Base-by-base conservation (phyloP, 176 grass and related monocot species). In the Hordeum marinum region DNA sequence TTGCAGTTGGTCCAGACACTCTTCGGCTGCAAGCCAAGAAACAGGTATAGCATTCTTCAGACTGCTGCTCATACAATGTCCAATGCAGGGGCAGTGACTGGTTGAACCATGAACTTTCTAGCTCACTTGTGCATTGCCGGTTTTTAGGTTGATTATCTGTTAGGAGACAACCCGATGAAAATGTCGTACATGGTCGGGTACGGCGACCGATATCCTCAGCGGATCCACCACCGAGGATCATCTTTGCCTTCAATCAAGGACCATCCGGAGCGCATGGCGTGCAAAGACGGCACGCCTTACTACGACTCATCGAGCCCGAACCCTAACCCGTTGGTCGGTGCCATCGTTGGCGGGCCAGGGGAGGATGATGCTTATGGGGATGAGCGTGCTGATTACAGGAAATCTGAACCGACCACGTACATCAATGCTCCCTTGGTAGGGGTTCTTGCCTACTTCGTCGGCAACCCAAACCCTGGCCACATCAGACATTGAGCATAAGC, bases 141-240 rank as follows among this genome's bases (percentile, higher is more conserved):
- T 1, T 20, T 83, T 29, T 80, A 98, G 96, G 54, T 94, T 46
- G 96, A 98, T 63, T 98, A 98, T 46, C 60, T 98, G 8, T 46
- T 98, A 32, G 96, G 96, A 69, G 90, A 95, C 70, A 98, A 98
- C 11, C 96, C 93, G 24, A 94, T 94, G 91, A 92, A 94, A 15
- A 91, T 94, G 96, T 98, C 96, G 8, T 98, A 95, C 82, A 98
- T 98, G 96, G 84, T 98, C 2, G 96, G 96, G 10, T 98, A 98
- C 9, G 91, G 96, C 13, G 76, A 86, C 13, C 74, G 78, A 6
- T 95, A 95, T 68, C 93, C 96, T 17, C 88, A 91, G 39, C 72
- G 90, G 81, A 98, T 98, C 76, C 96, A 98, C 66, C 96, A 98
- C 68, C 91, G 96, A 9, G 96, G 72, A 12, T 98, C 96, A 21